Conservation (phyloP, 805 yeast genomes). For the Yueomyces sinensis region DNA sequence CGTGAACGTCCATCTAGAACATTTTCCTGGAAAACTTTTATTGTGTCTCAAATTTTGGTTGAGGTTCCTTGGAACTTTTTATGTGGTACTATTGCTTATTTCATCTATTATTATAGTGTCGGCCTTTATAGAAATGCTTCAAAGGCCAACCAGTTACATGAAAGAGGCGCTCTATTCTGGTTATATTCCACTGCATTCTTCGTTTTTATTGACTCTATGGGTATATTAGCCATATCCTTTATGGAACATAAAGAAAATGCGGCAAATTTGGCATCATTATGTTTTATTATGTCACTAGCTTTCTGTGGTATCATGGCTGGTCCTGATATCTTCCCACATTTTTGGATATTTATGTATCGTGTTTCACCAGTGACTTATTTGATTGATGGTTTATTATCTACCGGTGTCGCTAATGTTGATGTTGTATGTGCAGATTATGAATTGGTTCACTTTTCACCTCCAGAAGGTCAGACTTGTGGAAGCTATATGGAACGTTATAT, state of each 20-base stretch:
- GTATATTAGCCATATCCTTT: constrained; percentile 46
- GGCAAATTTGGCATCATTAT: constrained; percentile 42
- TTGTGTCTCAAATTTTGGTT: constrained; percentile 46
- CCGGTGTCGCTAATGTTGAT: constrained; percentile 38
- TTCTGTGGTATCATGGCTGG: constrained; percentile 71
- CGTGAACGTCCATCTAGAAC: constrained; percentile 66
- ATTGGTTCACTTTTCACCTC: constrained; percentile 35
- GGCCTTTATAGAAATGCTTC: constrained; percentile 52
- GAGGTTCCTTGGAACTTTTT: constrained; percentile 55
- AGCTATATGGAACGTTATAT: constrained; percentile 33
- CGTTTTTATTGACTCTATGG: constrained; percentile 44
- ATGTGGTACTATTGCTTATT: constrained; percentile 49
- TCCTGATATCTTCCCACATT: constrained; percentile 47
- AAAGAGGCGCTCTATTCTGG: constrained; percentile 49
- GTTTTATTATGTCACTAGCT: constrained; percentile 48
- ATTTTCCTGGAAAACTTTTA: constrained; percentile 51
- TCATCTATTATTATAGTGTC: constrained; percentile 62
- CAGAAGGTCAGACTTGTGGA: constrained; percentile 44
- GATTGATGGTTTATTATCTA: constrained; percentile 39
- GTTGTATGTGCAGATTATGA: constrained; percentile 39
- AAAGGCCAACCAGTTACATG: constrained; percentile 31
- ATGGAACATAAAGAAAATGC: constrained; percentile 48
- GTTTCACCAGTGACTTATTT: constrained; percentile 58
- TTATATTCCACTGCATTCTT: constrained; percentile 32
- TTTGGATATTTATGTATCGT: constrained; percentile 73